Conservation (phyloP, 1,284 basidiomycete species). For the Naganishia liquefaciens region DNA sequence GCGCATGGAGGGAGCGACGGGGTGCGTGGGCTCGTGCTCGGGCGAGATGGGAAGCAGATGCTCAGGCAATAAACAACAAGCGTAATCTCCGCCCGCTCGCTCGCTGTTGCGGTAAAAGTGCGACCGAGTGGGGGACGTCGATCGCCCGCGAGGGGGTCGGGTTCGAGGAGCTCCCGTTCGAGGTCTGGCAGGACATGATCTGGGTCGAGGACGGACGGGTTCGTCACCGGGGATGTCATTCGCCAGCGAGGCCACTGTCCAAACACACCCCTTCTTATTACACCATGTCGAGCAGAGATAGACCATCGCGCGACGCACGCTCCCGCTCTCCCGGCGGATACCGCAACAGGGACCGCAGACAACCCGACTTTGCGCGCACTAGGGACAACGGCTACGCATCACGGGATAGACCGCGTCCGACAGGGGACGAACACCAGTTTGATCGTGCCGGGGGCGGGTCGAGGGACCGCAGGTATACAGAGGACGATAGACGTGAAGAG, state of each 20-base stretch:
- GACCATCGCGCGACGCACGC: constrained; percentile 1
- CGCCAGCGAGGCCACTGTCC: too few species aligned
- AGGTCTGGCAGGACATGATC: too few species aligned
- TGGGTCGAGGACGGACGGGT: too few species aligned
- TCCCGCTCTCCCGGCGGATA: constrained; percentile 16
- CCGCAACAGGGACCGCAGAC: constrained; percentile 14
- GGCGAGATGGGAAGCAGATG: background rate
- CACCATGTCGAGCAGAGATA: constrained; percentile 12
- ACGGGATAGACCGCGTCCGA: background rate
- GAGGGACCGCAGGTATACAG: constrained; percentile 12
- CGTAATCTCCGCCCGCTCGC: constrained; percentile 6
- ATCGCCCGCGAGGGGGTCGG: background rate
- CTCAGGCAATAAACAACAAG: constrained; percentile 11
- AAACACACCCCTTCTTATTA: background rate
- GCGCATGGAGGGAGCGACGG: constrained; percentile 1
- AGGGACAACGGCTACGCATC: constrained; percentile 21
- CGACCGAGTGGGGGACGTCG: constrained; percentile 2
- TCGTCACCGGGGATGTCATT: too few species aligned
- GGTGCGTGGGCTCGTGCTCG: background rate
- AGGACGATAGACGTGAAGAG: constrained; percentile 19
- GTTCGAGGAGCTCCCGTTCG: background rate
- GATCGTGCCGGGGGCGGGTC: background rate
- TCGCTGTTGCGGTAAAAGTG: background rate
- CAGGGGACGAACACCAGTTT: background rate
- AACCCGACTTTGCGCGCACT: constrained; percentile 14